These are phyloP conservation scores for Entomortierella chlamydospora DNA, from an alignment of 192 early-diverging fungal species.

Conservation along the genomic window DNA sequence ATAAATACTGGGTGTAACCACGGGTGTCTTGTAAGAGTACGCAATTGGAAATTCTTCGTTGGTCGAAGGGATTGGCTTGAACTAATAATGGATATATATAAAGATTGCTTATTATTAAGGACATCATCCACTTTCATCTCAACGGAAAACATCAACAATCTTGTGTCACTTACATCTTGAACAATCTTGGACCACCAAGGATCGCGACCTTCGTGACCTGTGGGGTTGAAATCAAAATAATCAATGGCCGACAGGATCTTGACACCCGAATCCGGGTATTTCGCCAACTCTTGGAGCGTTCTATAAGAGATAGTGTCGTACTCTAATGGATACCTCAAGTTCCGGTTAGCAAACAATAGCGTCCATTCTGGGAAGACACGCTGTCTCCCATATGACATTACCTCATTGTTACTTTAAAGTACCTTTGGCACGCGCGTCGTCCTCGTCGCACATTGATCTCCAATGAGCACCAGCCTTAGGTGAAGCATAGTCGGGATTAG, in stretches of 20 bases:
- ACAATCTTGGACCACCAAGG: slow-evolving; percentile 63
- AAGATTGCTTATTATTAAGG: no score
- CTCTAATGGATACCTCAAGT: slow-evolving; percentile 20
- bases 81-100: slow-evolving; percentile 10
- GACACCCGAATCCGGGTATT: slow-evolving; percentile 56
- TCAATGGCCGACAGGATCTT: slow-evolving; percentile 49
- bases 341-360: no score
- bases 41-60: slow-evolving; percentile 37
- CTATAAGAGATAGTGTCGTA: slow-evolving; percentile 56
- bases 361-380: not conserved
- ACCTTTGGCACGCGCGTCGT: slow-evolving; percentile 54
- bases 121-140: no score
- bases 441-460: slow-evolving; percentile 48
- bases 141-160: no score
- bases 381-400: no score
- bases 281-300: slow-evolving; percentile 57
- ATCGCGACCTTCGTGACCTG: slow-evolving; percentile 25
- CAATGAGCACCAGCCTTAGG: slow-evolving; percentile 65
- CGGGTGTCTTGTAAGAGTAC: slow-evolving; percentile 46
- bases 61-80: slow-evolving; percentile 28
- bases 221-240: slow-evolving; percentile 52
- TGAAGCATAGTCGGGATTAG: slow-evolving; percentile 61
- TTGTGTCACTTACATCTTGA: slow-evolving; percentile 54
- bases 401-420: not conserved
- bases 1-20: slow-evolving; percentile 57